Percentiles rank a stretch among this genome's conserved stretches.
These are phyloP conservation scores for Glycine tomentella DNA, from an alignment of 306 rosid species.

Conservation along the genomic window DNA sequence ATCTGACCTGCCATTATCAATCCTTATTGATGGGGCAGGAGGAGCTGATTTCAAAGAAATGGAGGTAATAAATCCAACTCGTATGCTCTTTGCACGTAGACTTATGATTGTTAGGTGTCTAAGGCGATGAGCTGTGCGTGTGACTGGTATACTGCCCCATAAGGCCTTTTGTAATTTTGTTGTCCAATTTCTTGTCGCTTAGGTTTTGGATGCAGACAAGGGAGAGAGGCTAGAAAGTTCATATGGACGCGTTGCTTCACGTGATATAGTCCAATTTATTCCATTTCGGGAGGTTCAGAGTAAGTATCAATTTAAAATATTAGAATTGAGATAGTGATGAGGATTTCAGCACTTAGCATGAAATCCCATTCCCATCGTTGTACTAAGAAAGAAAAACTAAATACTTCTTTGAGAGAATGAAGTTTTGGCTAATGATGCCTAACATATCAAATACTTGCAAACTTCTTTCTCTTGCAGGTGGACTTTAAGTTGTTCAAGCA, in stretches of 20 bases:
- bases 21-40: conserved; percentile 87
- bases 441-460: background rate
- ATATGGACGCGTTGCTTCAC: conserved; percentile 79
- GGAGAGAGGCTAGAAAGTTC: conserved; percentile 81
- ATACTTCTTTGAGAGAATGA: background rate
- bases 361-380: no score
- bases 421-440: no score
- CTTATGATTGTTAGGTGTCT: no score
- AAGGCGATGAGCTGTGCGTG: no score
- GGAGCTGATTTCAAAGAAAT: conserved; percentile 93
- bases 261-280: conserved; percentile 84
- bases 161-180: conserved; percentile 9
- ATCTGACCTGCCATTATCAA: conserved; percentile 81
- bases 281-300: conserved; percentile 81
- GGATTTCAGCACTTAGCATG: no score
- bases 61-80: conserved; percentile 64
- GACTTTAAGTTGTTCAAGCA: conserved; percentile 80
- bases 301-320: conserved; percentile 44
- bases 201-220: conserved; percentile 86
- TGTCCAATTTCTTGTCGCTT: background rate
- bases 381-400: no score
- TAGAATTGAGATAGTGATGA: background rate
- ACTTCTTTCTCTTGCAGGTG: conserved; percentile 54
- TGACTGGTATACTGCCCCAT: no score
- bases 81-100: background rate